Evolutionary conservation across 352 stramenopile species (phyloP).

Genomic region (Globisporangium camurandrum): DNA sequence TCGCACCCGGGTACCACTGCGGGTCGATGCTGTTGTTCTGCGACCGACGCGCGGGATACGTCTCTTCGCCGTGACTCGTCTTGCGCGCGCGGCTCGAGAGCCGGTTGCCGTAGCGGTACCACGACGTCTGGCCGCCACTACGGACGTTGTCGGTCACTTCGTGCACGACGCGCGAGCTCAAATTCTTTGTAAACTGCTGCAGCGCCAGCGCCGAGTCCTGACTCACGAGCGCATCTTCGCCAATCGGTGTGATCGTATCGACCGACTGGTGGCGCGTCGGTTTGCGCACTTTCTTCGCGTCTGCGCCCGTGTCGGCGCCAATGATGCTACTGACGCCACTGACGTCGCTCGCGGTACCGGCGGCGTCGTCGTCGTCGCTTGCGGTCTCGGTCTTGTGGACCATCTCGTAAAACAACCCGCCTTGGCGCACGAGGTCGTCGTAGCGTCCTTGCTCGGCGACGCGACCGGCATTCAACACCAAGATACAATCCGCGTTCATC

Average conservation of each 20-base stretch:
- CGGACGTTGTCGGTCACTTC: conserved; percentile 35
- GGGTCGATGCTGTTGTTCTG: conserved; percentile 52
- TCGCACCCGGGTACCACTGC: conserved; percentile 29
- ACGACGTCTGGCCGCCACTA: conserved; percentile 36
- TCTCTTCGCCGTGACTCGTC: conserved; percentile 44
- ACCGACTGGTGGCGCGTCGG: conserved; percentile 16
- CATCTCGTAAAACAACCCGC: conserved; percentile 82
- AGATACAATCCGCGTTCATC: conserved; percentile 72
- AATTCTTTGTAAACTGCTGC: conserved; percentile 79
- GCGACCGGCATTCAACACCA: conserved; percentile 68
- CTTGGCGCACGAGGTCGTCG: conserved; percentile 56
- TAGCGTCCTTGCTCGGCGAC: conserved; percentile 78
- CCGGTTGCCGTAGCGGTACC: conserved; percentile 75
- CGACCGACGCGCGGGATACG: conserved; percentile 38
- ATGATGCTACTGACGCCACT: too few relatives aligned
- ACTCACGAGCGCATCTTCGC: conserved; percentile 28
- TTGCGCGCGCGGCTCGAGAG: conserved; percentile 58
- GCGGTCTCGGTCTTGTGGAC: conserved; percentile 63
- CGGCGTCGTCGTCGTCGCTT: conserved; percentile 39
- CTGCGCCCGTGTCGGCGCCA: too few relatives aligned
- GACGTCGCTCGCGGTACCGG: too few relatives aligned
- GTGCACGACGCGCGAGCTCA: conserved; percentile 69
- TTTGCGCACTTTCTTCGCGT: conserved; percentile 23
- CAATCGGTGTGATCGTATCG: conserved; percentile 34
- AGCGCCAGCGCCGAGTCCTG: conserved; percentile 61